Base-by-base conservation (phyloP, 495 filamentous ascomycete species). In the Penicillium riverlandense region DNA sequence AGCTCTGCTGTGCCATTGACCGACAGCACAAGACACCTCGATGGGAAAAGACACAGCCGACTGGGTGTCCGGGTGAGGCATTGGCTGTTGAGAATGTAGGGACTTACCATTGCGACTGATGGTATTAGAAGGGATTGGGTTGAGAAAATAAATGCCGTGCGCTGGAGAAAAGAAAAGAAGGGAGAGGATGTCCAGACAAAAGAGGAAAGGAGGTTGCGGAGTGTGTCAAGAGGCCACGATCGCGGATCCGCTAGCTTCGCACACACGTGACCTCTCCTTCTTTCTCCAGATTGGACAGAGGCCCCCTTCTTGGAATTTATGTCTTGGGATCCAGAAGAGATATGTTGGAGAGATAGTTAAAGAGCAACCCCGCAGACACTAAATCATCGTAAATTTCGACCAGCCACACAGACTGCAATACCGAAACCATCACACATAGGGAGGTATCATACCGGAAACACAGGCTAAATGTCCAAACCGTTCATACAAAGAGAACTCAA, bases 171-270 rank as follows among this genome's bases (percentile, higher is more conserved):
- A 22, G 45, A 44, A 53, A 38, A 45, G 22, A 50, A 37, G 47
- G 43, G 44, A 39, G 43, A 43, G 41, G 35, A 32, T n/a, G 27
- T 41, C 44, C 41, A 32, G 29, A 41, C 39, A 29, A 41, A 47
- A 45, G 45, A 28, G 38, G 48, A 42, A 49, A 41, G 50, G 37
- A 46, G 48, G 41, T 49, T 41, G 40, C 36, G 44, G 45, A 38
- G 41, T 33, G 41, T 32, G 43, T 52, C 52, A 54, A 48, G 66
- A 70, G 67, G 67, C 65, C 67, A 70, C 67, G 67, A 65, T 70
- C 65, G 56, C 67, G 61, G 47, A 66, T 67, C 64, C 55, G 22
- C 22, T 22, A 22, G 22, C 22, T 22, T 22, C 22, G 2, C 22
- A 3, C 22, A 3, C 22, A 22, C 22, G 22, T 22, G 22, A 22